Evolutionary conservation across 2,329 filamentous ascomycete species (phyloP).

Genomic region (Hysterium pulicare): DNA sequence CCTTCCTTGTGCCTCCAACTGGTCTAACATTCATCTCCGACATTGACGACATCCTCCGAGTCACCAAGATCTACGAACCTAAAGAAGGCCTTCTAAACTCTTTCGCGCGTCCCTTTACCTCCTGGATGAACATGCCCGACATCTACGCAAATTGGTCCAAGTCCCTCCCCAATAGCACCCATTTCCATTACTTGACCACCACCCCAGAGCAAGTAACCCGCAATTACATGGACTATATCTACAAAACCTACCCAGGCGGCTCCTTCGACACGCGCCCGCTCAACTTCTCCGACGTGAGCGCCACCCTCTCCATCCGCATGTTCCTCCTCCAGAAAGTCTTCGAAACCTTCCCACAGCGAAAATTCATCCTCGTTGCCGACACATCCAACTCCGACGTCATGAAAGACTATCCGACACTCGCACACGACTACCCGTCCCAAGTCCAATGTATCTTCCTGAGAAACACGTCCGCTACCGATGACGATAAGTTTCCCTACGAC

Average conservation of each 20-base stretch:
- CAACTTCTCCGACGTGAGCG: conserved; percentile 73
- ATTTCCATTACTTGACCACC: conserved; percentile 81
- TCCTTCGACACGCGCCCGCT: conserved; percentile 72
- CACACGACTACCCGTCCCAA: conserved; percentile 63
- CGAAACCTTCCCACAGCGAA: conserved; percentile 69
- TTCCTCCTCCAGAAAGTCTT: conserved; percentile 70
- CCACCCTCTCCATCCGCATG: conserved; percentile 67
- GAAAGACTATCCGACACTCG: conserved; percentile 60
- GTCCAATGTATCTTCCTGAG: conserved; percentile 75
- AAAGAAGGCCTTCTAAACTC: conserved; percentile 72
- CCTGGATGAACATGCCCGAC: conserved; percentile 77
- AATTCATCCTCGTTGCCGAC: conserved; percentile 73
- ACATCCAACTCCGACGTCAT: conserved; percentile 76
- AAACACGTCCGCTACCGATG: conserved; percentile 70
- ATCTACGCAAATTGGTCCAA: conserved; percentile 73
- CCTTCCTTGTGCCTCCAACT: conserved; percentile 67
- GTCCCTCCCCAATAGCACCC: conserved; percentile 59
- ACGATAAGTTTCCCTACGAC: conserved; percentile 71
- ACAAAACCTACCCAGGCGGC: conserved; percentile 71
- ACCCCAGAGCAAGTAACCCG: conserved; percentile 74
- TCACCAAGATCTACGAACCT: conserved; percentile 77
- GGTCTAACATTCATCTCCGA: conserved; percentile 73
- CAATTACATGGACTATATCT: conserved; percentile 78
- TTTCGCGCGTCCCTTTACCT: conserved; percentile 66
- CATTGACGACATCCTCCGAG: conserved; percentile 75